Percentiles rank a stretch among this genome's conserved stretches.
These are phyloP conservation scores for Penicillium polonicum DNA, from an alignment of 2,329 filamentous ascomycete genomes.

Conservation along the genomic window DNA sequence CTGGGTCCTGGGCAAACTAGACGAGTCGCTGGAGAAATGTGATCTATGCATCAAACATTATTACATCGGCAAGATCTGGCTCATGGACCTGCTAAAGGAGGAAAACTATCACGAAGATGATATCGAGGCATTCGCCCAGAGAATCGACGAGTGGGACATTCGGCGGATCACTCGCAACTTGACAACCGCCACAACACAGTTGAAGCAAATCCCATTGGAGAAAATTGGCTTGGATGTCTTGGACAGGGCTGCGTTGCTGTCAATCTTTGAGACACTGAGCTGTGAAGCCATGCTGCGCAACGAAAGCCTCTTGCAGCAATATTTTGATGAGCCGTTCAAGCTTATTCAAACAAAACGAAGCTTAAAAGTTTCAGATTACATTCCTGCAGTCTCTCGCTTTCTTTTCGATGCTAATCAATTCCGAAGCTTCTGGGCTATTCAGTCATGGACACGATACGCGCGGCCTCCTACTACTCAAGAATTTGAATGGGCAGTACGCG, in stretches of 20 bases:
- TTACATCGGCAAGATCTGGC: conserved; percentile 65
- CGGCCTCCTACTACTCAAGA: conserved; percentile 66
- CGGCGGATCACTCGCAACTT: conserved; percentile 61
- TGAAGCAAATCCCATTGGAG: conserved; percentile 52
- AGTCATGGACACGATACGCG: conserved; percentile 66
- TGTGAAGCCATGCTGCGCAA: conserved; percentile 72
- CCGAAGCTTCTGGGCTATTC: conserved; percentile 66
- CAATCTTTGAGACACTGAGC: conserved; percentile 85
- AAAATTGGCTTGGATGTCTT: conserved; percentile 52
- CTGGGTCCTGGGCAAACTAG: conserved; percentile 59
- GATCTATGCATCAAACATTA: conserved; percentile 71
- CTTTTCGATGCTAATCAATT: conserved; percentile 70
- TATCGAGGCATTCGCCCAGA: conserved; percentile 52
- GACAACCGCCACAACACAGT: conserved; percentile 54
- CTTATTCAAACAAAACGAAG: conserved; percentile 74
- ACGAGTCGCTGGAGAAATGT: conserved; percentile 61
- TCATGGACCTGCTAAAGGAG: conserved; percentile 63
- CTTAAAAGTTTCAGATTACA: conserved; percentile 71
- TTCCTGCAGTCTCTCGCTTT: conserved; percentile 82
- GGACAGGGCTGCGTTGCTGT: conserved; percentile 65
- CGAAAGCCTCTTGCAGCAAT: conserved; percentile 51
- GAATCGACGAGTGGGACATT: conserved; percentile 62
- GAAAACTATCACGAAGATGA: conserved; percentile 53
- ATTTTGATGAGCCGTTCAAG: conserved; percentile 81
- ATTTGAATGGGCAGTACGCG: conserved; percentile 84